Percentiles rank a stretch among this genome's conserved stretches.
These are phyloP conservation scores for Priceomyces medius DNA, from an alignment of 805 yeast genomes.

Conservation along the genomic window DNA sequence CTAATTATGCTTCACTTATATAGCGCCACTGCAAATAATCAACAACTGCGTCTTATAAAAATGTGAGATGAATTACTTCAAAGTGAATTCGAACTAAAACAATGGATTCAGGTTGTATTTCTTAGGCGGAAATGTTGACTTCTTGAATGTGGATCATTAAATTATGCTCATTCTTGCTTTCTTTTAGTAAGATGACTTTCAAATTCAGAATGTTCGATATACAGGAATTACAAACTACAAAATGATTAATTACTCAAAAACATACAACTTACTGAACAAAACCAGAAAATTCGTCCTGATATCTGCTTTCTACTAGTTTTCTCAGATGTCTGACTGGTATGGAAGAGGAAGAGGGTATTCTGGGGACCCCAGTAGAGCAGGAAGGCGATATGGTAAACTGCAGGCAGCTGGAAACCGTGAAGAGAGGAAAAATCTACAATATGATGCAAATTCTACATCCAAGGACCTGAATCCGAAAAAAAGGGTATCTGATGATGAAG, in stretches of 20 bases:
- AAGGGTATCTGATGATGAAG: background rate
- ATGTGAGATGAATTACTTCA: background rate
- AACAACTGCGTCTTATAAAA: background rate
- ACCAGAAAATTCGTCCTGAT: no score
- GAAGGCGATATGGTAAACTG: background rate
- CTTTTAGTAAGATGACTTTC: conserved; percentile 1
- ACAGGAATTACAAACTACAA: background rate
- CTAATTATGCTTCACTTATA: background rate
- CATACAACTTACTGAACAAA: no score
- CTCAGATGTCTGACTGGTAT: background rate
- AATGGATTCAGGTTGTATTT: background rate
- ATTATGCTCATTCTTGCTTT: background rate
- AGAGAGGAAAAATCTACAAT: background rate
- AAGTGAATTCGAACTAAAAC: background rate
- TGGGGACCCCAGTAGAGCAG: background rate
- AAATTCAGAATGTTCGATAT: background rate
- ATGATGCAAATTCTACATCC: background rate
- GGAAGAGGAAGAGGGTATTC: background rate
- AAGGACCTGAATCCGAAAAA: background rate
- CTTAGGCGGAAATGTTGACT: background rate
- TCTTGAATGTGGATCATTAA: conserved; percentile 1
- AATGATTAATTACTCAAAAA: no score
- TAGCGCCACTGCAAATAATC: background rate
- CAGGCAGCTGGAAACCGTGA: background rate
- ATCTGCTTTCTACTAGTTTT: background rate